Evolutionary conservation across 2,329 filamentous ascomycete species (phyloP).

Genomic region (Helminthosporium solani): DNA sequence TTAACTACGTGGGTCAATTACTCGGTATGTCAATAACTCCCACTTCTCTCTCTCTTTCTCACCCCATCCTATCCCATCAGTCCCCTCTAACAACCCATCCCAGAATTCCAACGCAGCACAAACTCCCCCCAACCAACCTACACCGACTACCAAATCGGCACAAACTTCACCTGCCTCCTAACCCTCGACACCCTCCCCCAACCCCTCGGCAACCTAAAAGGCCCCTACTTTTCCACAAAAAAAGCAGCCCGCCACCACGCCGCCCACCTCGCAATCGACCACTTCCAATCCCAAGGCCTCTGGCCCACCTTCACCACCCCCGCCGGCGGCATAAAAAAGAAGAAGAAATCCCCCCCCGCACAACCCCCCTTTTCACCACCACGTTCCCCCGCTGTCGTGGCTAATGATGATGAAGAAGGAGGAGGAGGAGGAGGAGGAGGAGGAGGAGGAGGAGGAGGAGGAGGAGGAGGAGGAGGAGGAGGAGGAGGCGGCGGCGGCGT

Average conservation of each 20-base stretch:
- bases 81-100: neutral
- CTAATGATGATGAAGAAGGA: too few relatives aligned
- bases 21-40: conserved; percentile 30
- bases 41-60: too few relatives aligned
- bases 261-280: conserved; percentile 44
- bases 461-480: too few relatives aligned
- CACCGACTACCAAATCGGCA: conserved; percentile 37
- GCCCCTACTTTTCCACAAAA: conserved; percentile 40
- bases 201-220: conserved; percentile 38
- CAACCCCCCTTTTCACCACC: neutral
- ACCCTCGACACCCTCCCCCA: conserved; percentile 22
- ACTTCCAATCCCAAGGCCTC: conserved; percentile 40
- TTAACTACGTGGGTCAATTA: conserved; percentile 44
- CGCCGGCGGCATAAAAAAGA: conserved; percentile 36
- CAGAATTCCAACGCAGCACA: conserved; percentile 36
- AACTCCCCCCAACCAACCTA: conserved; percentile 36
- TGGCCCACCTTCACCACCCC: conserved; percentile 27
- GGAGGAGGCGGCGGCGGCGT: too few relatives aligned
- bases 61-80: neutral
- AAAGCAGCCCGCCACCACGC: conserved; percentile 45
- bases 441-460: too few relatives aligned
- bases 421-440: too few relatives aligned
- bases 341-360: conserved; percentile 8
- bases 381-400: too few relatives aligned
- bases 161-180: conserved; percentile 33